Evolutionary conservation across 495 filamentous ascomycete species (phyloP), one percentile per base, ranked within the genome.

Genomic region (Penicillium angulare): DNA sequence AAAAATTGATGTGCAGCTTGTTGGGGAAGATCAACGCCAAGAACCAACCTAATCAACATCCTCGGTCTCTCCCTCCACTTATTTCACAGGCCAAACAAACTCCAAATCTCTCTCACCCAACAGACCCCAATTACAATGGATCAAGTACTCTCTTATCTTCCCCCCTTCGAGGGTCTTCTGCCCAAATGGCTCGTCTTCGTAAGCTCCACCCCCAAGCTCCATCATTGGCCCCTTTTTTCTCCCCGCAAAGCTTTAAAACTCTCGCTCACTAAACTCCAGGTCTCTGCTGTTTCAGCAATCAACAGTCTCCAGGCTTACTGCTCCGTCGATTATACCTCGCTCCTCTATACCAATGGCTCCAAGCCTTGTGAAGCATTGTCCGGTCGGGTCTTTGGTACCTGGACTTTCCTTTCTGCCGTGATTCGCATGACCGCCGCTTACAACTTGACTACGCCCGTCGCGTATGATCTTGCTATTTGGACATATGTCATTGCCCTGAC

Each of bases 361-460:
- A 67, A 68, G 44, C 71, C 53, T 65, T 79, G 68, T 9, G 71
- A 67, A 27, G 76, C 85, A 4, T 82, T 97, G 29, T 86, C 86
- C 20, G 83, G 87, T 5, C 86, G 93, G 44, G 81, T 88, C 8
- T 97, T 97, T 64, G 95, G 90, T 34, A 95, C 90, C 49, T 99
- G 90, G 83, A 97, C 92, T 0, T 78, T 92, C 54, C 66, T 96
- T 42, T 79, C 85, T 10, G 74, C 80, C 27, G 68, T 96, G 27
- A 76, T 97, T 41, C 83, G 93, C 23, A 61, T 92, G 53, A 95
- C 93, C 59, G 89, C 90, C 8, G 88, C 87, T 21, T 97, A 96
- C 75, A 76, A 96, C 66, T 86, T 96, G 49, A 71, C 79, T 32
- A 81, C 87, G 46, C 75, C 82, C 2, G 71, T 73, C 26, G 65